Evolutionary conservation across 1,284 basidiomycete species (phyloP).

Genomic region (Agaricales sp.): DNA sequence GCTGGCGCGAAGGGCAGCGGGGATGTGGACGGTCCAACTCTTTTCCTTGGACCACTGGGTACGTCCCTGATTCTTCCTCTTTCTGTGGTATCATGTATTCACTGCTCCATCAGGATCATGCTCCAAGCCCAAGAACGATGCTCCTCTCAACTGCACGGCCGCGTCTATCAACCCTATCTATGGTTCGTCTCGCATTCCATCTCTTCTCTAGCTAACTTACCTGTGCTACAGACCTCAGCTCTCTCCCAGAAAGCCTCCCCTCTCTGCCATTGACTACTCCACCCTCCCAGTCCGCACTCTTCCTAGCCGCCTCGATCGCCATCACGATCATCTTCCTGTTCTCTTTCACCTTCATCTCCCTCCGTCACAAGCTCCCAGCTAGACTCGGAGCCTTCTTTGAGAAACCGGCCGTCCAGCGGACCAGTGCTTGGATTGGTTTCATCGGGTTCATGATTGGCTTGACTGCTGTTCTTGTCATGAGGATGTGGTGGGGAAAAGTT

Average conservation of each 20-base stretch:
- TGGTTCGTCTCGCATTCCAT: slow-evolving; percentile 26
- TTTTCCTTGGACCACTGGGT: slow-evolving; percentile 62
- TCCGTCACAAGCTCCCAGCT: slow-evolving; percentile 53
- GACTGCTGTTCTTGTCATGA: slow-evolving; percentile 57
- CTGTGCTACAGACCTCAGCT: slow-evolving; percentile 42
- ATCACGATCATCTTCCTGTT: slow-evolving; percentile 59
- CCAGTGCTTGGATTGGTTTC: slow-evolving; percentile 65
- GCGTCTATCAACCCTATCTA: slow-evolving; percentile 52
- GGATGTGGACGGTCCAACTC: slow-evolving; percentile 56
- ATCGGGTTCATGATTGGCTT: slow-evolving; percentile 68
- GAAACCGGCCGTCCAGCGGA: slow-evolving; percentile 45
- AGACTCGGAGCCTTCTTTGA: slow-evolving; percentile 41
- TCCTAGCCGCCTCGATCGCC: slow-evolving; percentile 51
- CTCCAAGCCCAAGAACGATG: slow-evolving; percentile 38
- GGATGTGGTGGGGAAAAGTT: slow-evolving; percentile 76
- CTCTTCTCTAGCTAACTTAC: slow-evolving; percentile 9
- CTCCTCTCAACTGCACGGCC: slow-evolving; percentile 41
- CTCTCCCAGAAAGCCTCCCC: slow-evolving; percentile 47
- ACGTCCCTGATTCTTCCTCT: slow-evolving; percentile 13
- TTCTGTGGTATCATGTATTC: background rate
- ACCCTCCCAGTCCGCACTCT: slow-evolving; percentile 20
- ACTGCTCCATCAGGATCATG: slow-evolving; percentile 59
- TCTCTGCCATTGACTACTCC: slow-evolving; percentile 23
- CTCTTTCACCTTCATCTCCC: slow-evolving; percentile 54
- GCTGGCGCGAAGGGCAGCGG: slow-evolving; percentile 24